Percentiles rank a stretch among this genome's conserved stretches.
Evolutionary conservation across 768 basidiomycete genomes (phyloP).

Genomic region (Lactarius sp.): DNA sequence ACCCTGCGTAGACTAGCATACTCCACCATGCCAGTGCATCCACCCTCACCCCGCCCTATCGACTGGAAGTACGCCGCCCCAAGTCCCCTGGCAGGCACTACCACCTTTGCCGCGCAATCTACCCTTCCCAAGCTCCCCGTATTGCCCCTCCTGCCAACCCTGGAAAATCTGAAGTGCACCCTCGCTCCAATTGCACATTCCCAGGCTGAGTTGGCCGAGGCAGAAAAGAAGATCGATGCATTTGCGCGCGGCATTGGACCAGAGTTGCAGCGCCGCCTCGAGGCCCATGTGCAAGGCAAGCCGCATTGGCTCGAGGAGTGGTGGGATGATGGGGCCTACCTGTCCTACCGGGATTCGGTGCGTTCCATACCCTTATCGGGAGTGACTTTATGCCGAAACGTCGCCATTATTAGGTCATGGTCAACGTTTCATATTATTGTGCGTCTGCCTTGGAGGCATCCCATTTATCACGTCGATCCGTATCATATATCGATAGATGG

Average conservation of each 20-base stretch:
- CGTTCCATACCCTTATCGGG: conserved; percentile 26
- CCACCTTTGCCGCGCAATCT: conserved; percentile 62
- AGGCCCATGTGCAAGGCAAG: conserved; percentile 46
- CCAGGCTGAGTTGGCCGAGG: conserved; percentile 49
- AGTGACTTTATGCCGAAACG: conserved; percentile 6
- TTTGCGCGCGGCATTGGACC: conserved; percentile 45
- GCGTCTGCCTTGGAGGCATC: conserved; percentile 8
- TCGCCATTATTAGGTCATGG: conserved; percentile 51
- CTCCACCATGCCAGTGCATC: conserved; percentile 16
- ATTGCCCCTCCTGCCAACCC: conserved; percentile 58
- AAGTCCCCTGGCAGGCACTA: conserved; percentile 40
- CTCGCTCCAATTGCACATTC: conserved; percentile 70
- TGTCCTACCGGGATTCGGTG: conserved; percentile 83
- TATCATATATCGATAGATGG: conserved; percentile 49
- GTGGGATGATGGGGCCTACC: conserved; percentile 88
- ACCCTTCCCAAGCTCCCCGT: conserved; percentile 72
- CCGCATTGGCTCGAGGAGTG: conserved; percentile 88
- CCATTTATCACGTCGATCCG: neutral
- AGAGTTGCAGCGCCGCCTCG: conserved; percentile 60
- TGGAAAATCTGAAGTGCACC: conserved; percentile 62
- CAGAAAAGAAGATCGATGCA: conserved; percentile 59
- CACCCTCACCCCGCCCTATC: conserved; percentile 37
- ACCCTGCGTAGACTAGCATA: neutral
- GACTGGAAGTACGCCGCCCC: conserved; percentile 76
- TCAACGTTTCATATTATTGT: conserved; percentile 97